A percentile compares a stretch with the other conserved stretches of the same genome.
phyloP scores from a whole-genome alignment of 225 moss, liverwort and hornwort genomes.

The Antitrichia curtipendula region DNA sequence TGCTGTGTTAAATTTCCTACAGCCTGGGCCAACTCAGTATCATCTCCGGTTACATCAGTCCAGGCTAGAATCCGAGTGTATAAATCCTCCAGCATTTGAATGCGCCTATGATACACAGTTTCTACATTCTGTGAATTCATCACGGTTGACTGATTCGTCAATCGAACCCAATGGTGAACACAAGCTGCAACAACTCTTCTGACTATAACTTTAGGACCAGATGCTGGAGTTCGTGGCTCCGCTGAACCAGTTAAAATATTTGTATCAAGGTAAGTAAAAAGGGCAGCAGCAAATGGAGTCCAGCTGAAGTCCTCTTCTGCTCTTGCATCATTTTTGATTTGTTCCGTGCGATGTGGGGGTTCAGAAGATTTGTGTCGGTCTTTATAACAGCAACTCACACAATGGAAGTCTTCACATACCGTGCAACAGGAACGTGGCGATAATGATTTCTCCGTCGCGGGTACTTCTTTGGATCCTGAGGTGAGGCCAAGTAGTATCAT shows the following conservation, averaged over 20 bases:
- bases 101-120: neutral
- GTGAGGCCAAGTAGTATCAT: conserved; percentile 12
- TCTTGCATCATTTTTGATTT: conserved; percentile 1
- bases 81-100: conserved; percentile 16
- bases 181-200: conserved; percentile 11
- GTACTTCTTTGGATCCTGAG: neutral
- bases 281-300: conserved; percentile 19
- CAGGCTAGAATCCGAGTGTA: neutral
- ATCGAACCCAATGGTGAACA: conserved; percentile 22
- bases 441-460: neutral
- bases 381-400: conserved; percentile 17
- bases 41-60: neutral
- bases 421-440: conserved; percentile 3
- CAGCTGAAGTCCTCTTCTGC: neutral
- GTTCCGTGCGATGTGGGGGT: conserved; percentile 22
- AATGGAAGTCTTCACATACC: conserved; percentile 19
- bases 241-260: neutral
- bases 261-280: conserved; percentile 1
- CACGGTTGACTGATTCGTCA: neutral
- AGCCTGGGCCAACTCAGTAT: neutral
- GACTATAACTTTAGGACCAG: neutral
- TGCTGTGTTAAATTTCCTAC: conserved; percentile 1
- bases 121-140: neutral
- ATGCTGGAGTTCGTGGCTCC: neutral
- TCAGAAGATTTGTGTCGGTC: conserved; percentile 12